Evolutionary conservation across 164 flowering plant species (phyloP), one percentile per base, ranked within the genome.

Genomic region (grape (Vitis vinifera)): DNA sequence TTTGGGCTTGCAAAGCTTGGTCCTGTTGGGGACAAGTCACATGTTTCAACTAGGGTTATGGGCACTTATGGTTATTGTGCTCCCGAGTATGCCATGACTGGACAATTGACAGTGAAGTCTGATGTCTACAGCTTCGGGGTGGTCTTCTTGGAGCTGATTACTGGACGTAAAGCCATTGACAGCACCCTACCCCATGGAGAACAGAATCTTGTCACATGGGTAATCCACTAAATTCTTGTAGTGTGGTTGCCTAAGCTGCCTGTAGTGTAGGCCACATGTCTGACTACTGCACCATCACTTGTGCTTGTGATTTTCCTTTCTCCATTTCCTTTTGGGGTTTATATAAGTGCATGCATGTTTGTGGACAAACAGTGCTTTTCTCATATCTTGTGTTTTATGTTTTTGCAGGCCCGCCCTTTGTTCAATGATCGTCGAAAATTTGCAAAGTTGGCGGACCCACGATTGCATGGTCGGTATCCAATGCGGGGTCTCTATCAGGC

Each of bases 401-500:
- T 55, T 70, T 15, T 78, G 70, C 83, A 88, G 92, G 92, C 87
- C 51, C 84, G 88, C 3, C 89, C 92, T 10, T 65, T 86, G 73
- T 86, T 84, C 79, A 83, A 83, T 69, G 92, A 88, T 67, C 80
- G 91, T 0, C 63, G 84, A 11, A 88, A 76, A 17, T 79, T 84
- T 71, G 74, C 80, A 17, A 86, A 79, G 74, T 65, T 88, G 68
- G 89, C 87, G 3, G 92, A 88, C 68, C 92, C 92, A 48, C 55
- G 64, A 55, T 76, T 88, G 60, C 80, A 81, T 63, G 89, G 92
- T n/a, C 76, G 77, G 51, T 88, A 66, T 73, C 89, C 91, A 10
- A 77, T 79, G 85, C 74, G 87, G 14, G 87, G 88, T 11, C 88
- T 88, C 55, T 84, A 84, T 73, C 89, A 86, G 76, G 91, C 91